Evolutionary conservation across 2,329 filamentous ascomycete species (phyloP).

Genomic region (Neonectria magnoliae): DNA sequence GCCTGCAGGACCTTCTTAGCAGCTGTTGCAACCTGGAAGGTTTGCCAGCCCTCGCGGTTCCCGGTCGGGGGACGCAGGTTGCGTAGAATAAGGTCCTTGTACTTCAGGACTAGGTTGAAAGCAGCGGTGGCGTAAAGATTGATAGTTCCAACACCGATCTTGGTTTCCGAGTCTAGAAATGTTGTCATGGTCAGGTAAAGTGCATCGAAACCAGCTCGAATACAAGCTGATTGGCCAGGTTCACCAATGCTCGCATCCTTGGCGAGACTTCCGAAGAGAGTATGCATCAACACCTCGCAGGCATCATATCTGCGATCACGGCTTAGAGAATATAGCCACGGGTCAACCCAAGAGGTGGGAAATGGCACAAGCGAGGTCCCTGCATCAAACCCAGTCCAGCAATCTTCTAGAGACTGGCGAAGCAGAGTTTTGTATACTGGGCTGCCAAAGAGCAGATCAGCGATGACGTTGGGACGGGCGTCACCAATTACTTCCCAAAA

Average conservation of each 20-base stretch:
- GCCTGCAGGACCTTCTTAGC: slow-evolving; percentile 62
- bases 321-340: slow-evolving; percentile 81
- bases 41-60: slow-evolving; percentile 50
- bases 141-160: slow-evolving; percentile 61
- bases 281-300: slow-evolving; percentile 80
- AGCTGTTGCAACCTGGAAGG: slow-evolving; percentile 54
- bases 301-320: slow-evolving; percentile 80
- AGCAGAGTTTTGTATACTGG: slow-evolving; percentile 72
- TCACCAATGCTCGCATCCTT: slow-evolving; percentile 64
- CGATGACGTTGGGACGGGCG: slow-evolving; percentile 80
- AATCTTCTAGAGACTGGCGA: slow-evolving; percentile 64
- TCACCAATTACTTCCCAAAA: slow-evolving; percentile 91
- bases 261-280: slow-evolving; percentile 74
- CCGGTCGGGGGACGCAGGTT: slow-evolving; percentile 44
- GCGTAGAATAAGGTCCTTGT: slow-evolving; percentile 67
- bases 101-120: slow-evolving; percentile 71
- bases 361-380: slow-evolving; percentile 64
- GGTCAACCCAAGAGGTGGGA: slow-evolving; percentile 80
- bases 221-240: slow-evolving; percentile 69
- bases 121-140: slow-evolving; percentile 72
- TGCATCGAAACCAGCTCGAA: slow-evolving; percentile 70
- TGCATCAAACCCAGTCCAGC: slow-evolving; percentile 53
- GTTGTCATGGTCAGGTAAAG: slow-evolving; percentile 66
- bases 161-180: slow-evolving; percentile 59
- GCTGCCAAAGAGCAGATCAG: slow-evolving; percentile 85